Percentiles rank a stretch among this genome's conserved stretches.
Evolutionary conservation across 2,329 filamentous ascomycete species (phyloP).

Genomic region (Magnaporthales sp.): DNA sequence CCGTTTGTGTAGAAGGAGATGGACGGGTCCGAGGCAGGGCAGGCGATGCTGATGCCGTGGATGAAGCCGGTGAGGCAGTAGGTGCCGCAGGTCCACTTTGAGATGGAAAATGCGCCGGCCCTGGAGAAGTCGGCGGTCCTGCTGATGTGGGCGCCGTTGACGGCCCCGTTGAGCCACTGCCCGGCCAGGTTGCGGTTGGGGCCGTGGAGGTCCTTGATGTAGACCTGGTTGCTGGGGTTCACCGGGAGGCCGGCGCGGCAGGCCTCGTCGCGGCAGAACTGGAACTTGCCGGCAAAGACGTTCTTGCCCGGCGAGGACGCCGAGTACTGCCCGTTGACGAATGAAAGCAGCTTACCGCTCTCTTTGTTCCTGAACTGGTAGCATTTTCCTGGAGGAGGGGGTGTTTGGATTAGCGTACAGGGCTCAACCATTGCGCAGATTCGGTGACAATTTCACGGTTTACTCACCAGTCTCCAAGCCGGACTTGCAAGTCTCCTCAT

Average conservation of each 20-base stretch:
- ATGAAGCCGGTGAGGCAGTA: not conserved
- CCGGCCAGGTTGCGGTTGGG: not conserved
- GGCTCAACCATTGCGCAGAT: no score
- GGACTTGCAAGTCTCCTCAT: not conserved
- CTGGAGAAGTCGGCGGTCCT: not conserved
- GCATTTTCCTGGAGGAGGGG: not conserved
- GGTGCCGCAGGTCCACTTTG: not conserved
- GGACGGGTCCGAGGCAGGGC: not conserved
- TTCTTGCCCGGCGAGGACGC: not conserved
- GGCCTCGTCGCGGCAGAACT: not conserved
- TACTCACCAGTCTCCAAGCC: not conserved
- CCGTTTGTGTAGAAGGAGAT: not conserved
- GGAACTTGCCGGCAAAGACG: not conserved
- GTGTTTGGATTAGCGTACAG: not conserved
- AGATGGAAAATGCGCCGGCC: not conserved
- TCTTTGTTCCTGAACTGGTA: not conserved
- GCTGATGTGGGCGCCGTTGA: not conserved
- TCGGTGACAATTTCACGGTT: no score
- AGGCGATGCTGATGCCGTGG: not conserved
- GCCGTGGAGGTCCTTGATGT: not conserved
- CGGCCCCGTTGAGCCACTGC: not conserved
- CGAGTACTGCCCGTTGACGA: not conserved
- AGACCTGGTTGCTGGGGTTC: not conserved
- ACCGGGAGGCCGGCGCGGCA: not conserved
- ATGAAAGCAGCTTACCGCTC: not conserved